Conservation (phyloP, 1,139 yeast genomes). For the Diutina rugosa region DNA sequence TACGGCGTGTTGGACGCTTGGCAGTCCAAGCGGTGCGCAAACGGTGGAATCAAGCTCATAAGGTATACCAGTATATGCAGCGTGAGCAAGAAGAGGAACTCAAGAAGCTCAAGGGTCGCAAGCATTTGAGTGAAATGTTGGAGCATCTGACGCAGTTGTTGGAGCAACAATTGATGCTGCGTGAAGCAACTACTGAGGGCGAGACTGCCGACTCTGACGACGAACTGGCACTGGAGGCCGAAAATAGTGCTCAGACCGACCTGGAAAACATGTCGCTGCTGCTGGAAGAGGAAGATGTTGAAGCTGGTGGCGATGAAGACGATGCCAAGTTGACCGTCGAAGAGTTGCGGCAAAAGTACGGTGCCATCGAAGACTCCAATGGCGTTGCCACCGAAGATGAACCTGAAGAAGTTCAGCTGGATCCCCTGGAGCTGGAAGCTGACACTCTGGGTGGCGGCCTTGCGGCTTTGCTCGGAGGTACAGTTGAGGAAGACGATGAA, state of each 20-base stretch:
- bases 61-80: slow-evolving; percentile 50
- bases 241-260: slow-evolving; percentile 11
- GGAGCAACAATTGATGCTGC: slow-evolving; percentile 56
- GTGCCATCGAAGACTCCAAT: slow-evolving; percentile 17
- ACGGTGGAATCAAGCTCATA: slow-evolving; percentile 85
- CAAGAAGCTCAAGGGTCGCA: slow-evolving; percentile 68
- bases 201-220: slow-evolving; percentile 10
- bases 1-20: slow-evolving; percentile 58
- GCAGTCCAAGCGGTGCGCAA: slow-evolving; percentile 58
- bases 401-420: neutral
- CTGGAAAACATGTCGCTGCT: slow-evolving; percentile 9
- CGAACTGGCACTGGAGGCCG: slow-evolving; percentile 3
- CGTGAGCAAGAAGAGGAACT: slow-evolving; percentile 52
- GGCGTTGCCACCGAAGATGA: slow-evolving; percentile 5
- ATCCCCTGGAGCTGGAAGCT: neutral
- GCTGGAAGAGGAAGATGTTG: slow-evolving; percentile 13
- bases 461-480: slow-evolving; percentile 18
- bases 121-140: slow-evolving; percentile 76
- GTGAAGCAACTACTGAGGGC: slow-evolving; percentile 8
- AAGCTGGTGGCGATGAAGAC: slow-evolving; percentile 14
- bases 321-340: slow-evolving; percentile 54
- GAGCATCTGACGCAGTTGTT: slow-evolving; percentile 85
- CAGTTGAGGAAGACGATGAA: slow-evolving; percentile 2
- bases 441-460: slow-evolving; percentile 12
- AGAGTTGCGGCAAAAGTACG: slow-evolving; percentile 53